Evolutionary conservation across 2,329 filamentous ascomycete species (phyloP).

Genomic region (Fusarium globosum): DNA sequence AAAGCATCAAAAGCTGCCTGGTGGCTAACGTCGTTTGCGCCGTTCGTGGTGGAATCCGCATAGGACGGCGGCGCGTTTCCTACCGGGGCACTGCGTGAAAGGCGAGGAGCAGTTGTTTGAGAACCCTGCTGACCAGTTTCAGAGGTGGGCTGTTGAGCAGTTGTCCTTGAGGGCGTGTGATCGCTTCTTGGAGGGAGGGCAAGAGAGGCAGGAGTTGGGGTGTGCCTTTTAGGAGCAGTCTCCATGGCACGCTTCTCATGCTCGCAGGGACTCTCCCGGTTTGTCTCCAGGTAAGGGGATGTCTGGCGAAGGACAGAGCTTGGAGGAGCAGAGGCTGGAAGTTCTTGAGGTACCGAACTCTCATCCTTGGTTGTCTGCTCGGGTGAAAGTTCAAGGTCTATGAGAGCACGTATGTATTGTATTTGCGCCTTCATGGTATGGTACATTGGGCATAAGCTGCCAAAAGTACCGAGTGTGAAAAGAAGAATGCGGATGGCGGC

Average conservation of each 20-base stretch:
- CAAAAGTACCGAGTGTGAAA: neutral
- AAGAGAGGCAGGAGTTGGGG: neutral
- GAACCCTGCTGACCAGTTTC: neutral
- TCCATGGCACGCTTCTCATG: neutral
- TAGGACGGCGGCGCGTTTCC: neutral
- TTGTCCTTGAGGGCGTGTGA: too few species aligned
- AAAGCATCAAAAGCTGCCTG: too few species aligned
- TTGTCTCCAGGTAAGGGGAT: neutral
- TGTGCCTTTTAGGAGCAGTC: neutral
- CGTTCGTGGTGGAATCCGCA: neutral
- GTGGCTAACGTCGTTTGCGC: neutral
- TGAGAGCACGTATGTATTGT: neutral
- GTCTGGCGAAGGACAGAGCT: neutral
- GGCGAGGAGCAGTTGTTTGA: neutral
- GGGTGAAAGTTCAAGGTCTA: neutral
- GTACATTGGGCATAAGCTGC: neutral
- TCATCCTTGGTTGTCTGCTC: neutral
- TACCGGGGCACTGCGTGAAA: too few species aligned
- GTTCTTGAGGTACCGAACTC: neutral
- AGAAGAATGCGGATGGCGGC: neutral
- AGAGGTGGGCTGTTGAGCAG: neutral
- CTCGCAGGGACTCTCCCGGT: too few species aligned
- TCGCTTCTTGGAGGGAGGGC: too few species aligned
- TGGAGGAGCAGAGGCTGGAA: neutral
- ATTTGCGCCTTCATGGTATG: neutral